Evolutionary conservation across 2,329 filamentous ascomycete genomes (phyloP).

Genomic region (Cordyceps sp.): DNA sequence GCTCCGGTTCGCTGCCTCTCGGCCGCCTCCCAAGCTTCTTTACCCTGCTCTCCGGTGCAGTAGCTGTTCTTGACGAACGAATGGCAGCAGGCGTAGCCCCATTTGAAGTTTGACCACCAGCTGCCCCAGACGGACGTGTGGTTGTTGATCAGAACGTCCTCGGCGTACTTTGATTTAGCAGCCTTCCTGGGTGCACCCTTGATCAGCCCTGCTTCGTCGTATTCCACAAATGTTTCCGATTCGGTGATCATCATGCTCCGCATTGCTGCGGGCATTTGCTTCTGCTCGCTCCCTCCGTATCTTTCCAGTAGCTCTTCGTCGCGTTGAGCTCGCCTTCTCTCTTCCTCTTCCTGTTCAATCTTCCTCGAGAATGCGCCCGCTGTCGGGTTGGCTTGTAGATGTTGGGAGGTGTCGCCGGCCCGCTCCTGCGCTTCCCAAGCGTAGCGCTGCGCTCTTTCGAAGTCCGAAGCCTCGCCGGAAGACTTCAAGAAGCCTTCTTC

Average conservation of each 20-base stretch:
- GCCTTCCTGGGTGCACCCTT: slow-evolving; percentile 68
- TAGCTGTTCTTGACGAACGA: slow-evolving; percentile 93
- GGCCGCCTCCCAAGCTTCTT: slow-evolving; percentile 60
- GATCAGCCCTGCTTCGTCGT: slow-evolving; percentile 76
- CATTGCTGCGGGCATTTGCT: slow-evolving; percentile 40
- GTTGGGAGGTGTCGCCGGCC: slow-evolving; percentile 60
- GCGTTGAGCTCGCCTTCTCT: slow-evolving; percentile 49
- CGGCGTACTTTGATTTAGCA: slow-evolving; percentile 79
- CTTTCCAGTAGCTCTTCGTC: slow-evolving; percentile 60
- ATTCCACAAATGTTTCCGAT: slow-evolving; percentile 81
- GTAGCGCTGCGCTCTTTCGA: slow-evolving; percentile 75
- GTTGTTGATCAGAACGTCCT: slow-evolving; percentile 79
- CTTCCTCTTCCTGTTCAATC: slow-evolving; percentile 59
- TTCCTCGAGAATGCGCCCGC: slow-evolving; percentile 74
- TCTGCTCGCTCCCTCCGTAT: slow-evolving; percentile 55
- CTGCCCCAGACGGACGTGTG: slow-evolving; percentile 89
- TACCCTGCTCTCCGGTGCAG: slow-evolving; percentile 85
- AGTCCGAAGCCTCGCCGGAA: slow-evolving; percentile 83
- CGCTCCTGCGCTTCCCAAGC: slow-evolving; percentile 93
- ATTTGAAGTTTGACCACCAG: slow-evolving; percentile 92
- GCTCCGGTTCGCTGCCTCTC: slow-evolving; percentile 40
- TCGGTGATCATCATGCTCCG: slow-evolving; percentile 56
- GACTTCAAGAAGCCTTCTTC: slow-evolving; percentile 85
- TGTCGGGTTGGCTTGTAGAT: slow-evolving; percentile 92
- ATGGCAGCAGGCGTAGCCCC: slow-evolving; percentile 94